Percentiles rank a stretch among this genome's conserved stretches.
Evolutionary conservation across 768 basidiomycete species (phyloP).

Genomic region (Trametes elegans): DNA sequence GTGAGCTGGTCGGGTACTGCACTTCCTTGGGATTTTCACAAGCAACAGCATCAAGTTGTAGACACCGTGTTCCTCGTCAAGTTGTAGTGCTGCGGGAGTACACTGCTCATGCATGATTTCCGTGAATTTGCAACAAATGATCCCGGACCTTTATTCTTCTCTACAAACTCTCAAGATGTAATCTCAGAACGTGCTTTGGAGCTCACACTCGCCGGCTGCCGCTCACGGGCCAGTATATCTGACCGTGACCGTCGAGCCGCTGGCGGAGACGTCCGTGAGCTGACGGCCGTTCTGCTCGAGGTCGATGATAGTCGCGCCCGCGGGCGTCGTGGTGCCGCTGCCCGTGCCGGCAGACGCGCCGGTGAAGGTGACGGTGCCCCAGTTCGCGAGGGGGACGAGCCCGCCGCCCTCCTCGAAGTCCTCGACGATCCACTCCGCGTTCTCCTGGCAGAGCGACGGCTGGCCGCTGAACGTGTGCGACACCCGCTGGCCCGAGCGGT

Average conservation of each 20-base stretch:
- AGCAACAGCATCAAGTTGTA: too few species aligned
- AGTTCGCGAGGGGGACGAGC: conserved; percentile 39
- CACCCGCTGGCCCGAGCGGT: conserved; percentile 28
- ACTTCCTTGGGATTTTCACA: too few species aligned
- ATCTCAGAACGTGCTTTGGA: too few species aligned
- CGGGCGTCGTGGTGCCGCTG: conserved; percentile 28
- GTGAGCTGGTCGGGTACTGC: too few species aligned
- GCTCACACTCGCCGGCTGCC: too few species aligned
- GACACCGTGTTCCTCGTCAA: too few species aligned
- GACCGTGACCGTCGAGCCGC: conserved; percentile 27
- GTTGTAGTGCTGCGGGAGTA: too few species aligned
- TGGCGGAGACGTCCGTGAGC: conserved; percentile 30
- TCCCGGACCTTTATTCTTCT: too few species aligned
- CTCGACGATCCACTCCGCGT: conserved; percentile 41
- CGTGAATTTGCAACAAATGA: too few species aligned
- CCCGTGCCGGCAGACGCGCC: conserved; percentile 29
- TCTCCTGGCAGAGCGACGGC: conserved; percentile 32
- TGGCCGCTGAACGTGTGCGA: conserved; percentile 31
- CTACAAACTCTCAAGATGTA: too few species aligned
- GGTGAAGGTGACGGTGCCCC: conserved; percentile 37
- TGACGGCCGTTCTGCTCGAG: conserved; percentile 34
- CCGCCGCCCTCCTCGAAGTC: conserved; percentile 27
- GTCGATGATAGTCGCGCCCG: conserved; percentile 36
- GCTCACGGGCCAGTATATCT: conserved; percentile 20
- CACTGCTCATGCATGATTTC: too few species aligned